Base-by-base conservation (phyloP, 371 early-diverging fungal genomes). In the Mortierella sp. region DNA sequence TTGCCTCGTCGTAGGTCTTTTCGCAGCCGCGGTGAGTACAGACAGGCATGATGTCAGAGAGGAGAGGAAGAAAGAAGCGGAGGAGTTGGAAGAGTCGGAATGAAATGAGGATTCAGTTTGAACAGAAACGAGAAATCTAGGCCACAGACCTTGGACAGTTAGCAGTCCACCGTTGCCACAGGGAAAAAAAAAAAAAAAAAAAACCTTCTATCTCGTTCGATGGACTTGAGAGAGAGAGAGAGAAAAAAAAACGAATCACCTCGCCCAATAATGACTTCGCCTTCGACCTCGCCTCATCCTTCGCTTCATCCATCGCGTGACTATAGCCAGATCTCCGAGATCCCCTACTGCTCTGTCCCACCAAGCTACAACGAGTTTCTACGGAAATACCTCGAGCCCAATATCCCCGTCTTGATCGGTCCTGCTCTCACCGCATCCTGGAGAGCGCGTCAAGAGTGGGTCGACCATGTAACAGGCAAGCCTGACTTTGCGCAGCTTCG, bases 11-110 rank as follows among this genome's bases (percentile, higher is more conserved):
- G 66, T 88, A 97, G 29, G 87, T 79, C 81, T 95, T 91, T 72
- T 91, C 93, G 79, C 98, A 98, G 63, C 96, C 96, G 81, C 87
- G 88, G 68, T 87, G 88, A 50, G 89, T 89, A 77, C 94, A 94
- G 72, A 85, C 84, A 60, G 83, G 81, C 90, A 90, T 89, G 59
- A 26, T 52, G 70, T 60, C 47, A 12, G 37, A n/a, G n/a, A 29
- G 30, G 18, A 44, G 6, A 47, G 26, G 23, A 18, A 11, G 60
- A 63, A 46, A 18, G 57, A 64, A 52, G 19, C 7, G 21, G 53
- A 64, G 2, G 57, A 19, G 16, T 44, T 6, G 7, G 25, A 55
- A 15, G 45, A 30, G 53, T 12, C 1, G n/a, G 19, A 57, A 21
- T 21, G 53, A 30, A 26, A 43, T 3, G 12, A 28, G 50, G 25